A percentile compares a stretch with the other conserved stretches of the same genome.
These are phyloP conservation scores for Phyllosticta citrichinensis DNA, from an alignment of 2,329 filamentous ascomycete genomes.

Conservation along the genomic window DNA sequence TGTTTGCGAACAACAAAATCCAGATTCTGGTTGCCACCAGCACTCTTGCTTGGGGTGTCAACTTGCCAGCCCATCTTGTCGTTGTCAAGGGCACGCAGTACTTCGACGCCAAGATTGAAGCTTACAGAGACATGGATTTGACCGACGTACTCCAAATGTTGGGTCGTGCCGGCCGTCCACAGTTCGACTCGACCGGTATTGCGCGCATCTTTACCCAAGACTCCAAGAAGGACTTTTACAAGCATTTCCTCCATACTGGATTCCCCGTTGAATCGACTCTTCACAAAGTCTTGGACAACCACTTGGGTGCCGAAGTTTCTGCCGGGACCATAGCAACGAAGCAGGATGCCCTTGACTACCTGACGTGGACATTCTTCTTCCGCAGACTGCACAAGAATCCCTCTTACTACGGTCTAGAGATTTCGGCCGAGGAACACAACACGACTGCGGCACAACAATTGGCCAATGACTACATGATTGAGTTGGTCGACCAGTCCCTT, in stretches of 20 bases:
- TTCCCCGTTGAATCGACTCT: conserved; percentile 96
- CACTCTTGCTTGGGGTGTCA: conserved; percentile 96
- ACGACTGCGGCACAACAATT: conserved; percentile 73
- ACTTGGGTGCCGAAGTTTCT: conserved; percentile 88
- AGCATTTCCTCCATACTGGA: conserved; percentile 95
- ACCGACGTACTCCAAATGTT: conserved; percentile 98
- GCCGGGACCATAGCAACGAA: conserved; percentile 88
- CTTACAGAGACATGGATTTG: conserved; percentile 97
- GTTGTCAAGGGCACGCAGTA: conserved; percentile 98
- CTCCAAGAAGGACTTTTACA: conserved; percentile 97
- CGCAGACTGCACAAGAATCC: conserved; percentile 94
- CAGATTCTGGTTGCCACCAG: conserved; percentile 93
- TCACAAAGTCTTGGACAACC: conserved; percentile 94
- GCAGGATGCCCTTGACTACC: conserved; percentile 92
- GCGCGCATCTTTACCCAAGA: conserved; percentile 97
- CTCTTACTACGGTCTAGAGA: conserved; percentile 92
- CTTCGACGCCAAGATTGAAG: conserved; percentile 95
- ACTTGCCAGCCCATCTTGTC: conserved; percentile 89
- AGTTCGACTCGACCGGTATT: conserved; percentile 93
- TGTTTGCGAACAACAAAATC: conserved; percentile 96
- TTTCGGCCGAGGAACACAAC: conserved; percentile 86
- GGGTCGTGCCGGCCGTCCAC: conserved; percentile 85
- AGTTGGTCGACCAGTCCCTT: conserved; percentile 81
- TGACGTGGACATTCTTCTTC: conserved; percentile 99
- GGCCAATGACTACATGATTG: conserved; percentile 91